Conservation (phyloP, 2,329 filamentous ascomycete genomes). For the Aschersonia sp. region DNA sequence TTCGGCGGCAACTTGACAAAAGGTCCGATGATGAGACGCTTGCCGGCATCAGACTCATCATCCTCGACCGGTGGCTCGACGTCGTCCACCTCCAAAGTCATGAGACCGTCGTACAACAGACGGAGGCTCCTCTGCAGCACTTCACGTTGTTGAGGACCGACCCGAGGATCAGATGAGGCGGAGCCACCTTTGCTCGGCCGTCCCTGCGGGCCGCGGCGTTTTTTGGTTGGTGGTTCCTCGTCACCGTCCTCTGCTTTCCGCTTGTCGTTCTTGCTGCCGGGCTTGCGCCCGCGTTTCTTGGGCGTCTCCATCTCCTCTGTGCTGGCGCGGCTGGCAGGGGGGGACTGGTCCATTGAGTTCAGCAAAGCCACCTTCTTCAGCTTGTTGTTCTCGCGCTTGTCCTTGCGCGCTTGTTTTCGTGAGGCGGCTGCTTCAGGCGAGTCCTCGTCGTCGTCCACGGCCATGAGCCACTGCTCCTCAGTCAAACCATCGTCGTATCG, state of each 20-base stretch:
- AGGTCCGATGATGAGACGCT: conserved; percentile 78
- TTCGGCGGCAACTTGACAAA: conserved; percentile 87
- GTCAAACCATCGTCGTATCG: conserved; percentile 95
- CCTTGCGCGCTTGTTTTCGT: conserved; percentile 74
- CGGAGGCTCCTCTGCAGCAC: conserved; percentile 70
- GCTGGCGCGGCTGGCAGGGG: conserved; percentile 64
- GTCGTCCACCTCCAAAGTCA: conserved; percentile 72
- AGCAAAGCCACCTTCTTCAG: conserved; percentile 35
- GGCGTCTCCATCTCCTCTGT: conserved; percentile 65
- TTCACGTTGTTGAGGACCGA: conserved; percentile 56
- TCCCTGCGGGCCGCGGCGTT: conserved; percentile 57
- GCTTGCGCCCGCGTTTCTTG: conserved; percentile 79
- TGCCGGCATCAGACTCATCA: conserved; percentile 42
- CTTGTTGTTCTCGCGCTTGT: conserved; percentile 65
- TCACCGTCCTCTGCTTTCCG: conserved; percentile 75
- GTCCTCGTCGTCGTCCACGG: conserved; percentile 93
- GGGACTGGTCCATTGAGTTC: conserved; percentile 48
- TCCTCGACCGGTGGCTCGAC: conserved; percentile 40
- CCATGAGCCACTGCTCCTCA: conserved; percentile 97
- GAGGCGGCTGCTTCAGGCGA: conserved; percentile 84
- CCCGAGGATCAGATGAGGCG: conserved; percentile 23
- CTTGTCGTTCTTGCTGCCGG: conserved; percentile 61
- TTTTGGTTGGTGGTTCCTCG: conserved; percentile 64
- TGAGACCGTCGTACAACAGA: conserved; percentile 63
- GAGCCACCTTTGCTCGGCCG: conserved; percentile 46